Evolutionary conservation across 441 rosid genomes (phyloP).

Genomic region (Rhodomyrtus psidioides): DNA sequence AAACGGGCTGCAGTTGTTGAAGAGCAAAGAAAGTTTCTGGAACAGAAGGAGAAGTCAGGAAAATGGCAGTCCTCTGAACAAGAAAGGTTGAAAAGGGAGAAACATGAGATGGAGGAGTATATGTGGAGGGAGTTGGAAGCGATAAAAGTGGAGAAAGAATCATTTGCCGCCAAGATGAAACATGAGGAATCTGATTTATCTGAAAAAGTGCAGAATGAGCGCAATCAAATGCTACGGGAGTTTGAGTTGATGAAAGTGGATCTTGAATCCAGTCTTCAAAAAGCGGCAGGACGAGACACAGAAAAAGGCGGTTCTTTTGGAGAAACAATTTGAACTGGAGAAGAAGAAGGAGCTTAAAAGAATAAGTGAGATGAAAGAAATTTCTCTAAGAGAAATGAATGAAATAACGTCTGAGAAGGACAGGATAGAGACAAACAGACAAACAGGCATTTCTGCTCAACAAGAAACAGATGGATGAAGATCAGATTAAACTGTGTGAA

Average conservation of each 20-base stretch:
- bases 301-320: too few species aligned
- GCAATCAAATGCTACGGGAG: too few species aligned
- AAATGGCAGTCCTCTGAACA: constrained; percentile 34
- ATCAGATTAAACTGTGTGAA: constrained; percentile 47
- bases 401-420: too few species aligned
- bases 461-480: constrained; percentile 40
- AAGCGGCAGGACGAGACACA: too few species aligned
- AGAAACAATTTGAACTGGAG: too few species aligned
- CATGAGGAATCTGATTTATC: constrained; percentile 46
- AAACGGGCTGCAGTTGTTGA: constrained; percentile 42
- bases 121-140: constrained; percentile 46
- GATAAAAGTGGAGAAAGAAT: constrained; percentile 54
- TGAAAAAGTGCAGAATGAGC: too few species aligned
- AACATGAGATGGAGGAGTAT: constrained; percentile 34
- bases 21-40: constrained; percentile 31
- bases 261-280: too few species aligned
- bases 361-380: too few species aligned
- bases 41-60: constrained; percentile 48
- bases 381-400: too few species aligned
- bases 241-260: too few species aligned
- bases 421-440: too few species aligned
- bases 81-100: constrained; percentile 56
- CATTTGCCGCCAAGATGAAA: constrained; percentile 54
- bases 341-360: too few species aligned
- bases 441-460: constrained; percentile 28